Evolutionary conservation across 2,329 filamentous ascomycete species (phyloP).

Genomic region (Elsinoe batatas): DNA sequence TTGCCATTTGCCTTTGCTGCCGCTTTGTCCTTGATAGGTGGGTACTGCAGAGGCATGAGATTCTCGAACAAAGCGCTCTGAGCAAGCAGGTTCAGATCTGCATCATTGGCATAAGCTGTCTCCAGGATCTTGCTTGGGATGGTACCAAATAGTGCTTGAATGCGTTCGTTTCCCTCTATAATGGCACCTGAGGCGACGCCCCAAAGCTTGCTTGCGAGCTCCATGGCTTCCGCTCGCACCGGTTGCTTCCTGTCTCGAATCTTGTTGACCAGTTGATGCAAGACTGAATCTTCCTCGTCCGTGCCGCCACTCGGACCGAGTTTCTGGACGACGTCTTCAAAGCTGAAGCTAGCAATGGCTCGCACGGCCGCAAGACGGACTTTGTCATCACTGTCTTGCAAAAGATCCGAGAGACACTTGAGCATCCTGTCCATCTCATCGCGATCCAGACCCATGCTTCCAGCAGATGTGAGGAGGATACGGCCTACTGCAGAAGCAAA

Average conservation of each 20-base stretch:
- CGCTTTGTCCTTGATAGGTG: conserved; percentile 50
- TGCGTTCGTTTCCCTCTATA: conserved; percentile 66
- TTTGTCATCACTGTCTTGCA: conserved; percentile 81
- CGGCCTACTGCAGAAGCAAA: conserved; percentile 80
- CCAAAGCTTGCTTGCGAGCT: conserved; percentile 77
- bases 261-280: conserved; percentile 74
- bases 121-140: conserved; percentile 81
- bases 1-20: conserved; percentile 34
- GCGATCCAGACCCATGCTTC: conserved; percentile 74
- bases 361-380: conserved; percentile 85
- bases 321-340: conserved; percentile 71
- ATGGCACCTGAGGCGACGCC: conserved; percentile 86
- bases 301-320: conserved; percentile 68
- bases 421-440: conserved; percentile 72
- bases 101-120: conserved; percentile 81
- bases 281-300: conserved; percentile 63
- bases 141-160: conserved; percentile 63
- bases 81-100: conserved; percentile 72
- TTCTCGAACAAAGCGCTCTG: conserved; percentile 80
- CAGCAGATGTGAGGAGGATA: conserved; percentile 83
- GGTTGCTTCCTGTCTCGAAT: conserved; percentile 75
- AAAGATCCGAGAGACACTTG: conserved; percentile 60
- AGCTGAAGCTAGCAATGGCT: conserved; percentile 69
- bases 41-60: conserved; percentile 81
- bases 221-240: conserved; percentile 81